Conservation (phyloP, 83 land plant species). For the Isoetes engelmannii region DNA sequence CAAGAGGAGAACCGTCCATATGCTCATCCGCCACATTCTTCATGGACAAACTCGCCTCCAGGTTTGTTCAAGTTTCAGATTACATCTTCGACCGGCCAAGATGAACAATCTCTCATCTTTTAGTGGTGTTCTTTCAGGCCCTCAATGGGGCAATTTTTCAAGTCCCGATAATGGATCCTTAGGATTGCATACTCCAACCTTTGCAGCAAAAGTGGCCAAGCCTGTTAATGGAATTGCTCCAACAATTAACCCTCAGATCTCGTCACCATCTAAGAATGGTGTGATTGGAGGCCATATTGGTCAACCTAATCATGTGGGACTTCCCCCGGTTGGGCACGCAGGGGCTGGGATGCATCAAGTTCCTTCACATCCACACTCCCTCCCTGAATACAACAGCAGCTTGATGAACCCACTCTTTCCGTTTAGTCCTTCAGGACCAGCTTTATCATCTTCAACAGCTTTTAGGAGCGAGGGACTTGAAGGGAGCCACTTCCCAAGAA, state of each 20-base stretch:
- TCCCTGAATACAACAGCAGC: slow-evolving; percentile 61
- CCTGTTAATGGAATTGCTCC: slow-evolving; percentile 58
- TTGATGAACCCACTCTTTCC: slow-evolving; percentile 27
- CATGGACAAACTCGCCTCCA: slow-evolving; percentile 83
- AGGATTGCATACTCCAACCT: too few species aligned
- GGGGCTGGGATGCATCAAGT: slow-evolving; percentile 38
- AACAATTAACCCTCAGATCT: slow-evolving; percentile 40
- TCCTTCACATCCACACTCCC: slow-evolving; percentile 54
- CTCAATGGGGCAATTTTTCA: too few species aligned
- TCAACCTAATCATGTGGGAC: slow-evolving; percentile 37
- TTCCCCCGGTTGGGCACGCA: slow-evolving; percentile 37
- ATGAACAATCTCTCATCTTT: too few species aligned
- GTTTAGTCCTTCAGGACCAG: slow-evolving; percentile 23
- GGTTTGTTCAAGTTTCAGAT: slow-evolving; percentile 41
- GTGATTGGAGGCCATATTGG: slow-evolving; percentile 67
- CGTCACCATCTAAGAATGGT: slow-evolving; percentile 56
- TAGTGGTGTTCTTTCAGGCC: too few species aligned
- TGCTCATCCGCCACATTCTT: slow-evolving; percentile 67
- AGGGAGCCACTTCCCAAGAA: slow-evolving; percentile 26
- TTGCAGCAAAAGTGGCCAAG: slow-evolving; percentile 21
- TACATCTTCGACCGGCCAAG: too few species aligned
- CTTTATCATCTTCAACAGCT: slow-evolving; percentile 23
- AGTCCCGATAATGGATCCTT: too few species aligned
- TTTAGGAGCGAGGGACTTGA: slow-evolving; percentile 40
- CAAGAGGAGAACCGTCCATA: slow-evolving; percentile 62